Evolutionary conservation across 176 grass and related monocot species (phyloP).

Genomic region (Aegilops speltoides): DNA sequence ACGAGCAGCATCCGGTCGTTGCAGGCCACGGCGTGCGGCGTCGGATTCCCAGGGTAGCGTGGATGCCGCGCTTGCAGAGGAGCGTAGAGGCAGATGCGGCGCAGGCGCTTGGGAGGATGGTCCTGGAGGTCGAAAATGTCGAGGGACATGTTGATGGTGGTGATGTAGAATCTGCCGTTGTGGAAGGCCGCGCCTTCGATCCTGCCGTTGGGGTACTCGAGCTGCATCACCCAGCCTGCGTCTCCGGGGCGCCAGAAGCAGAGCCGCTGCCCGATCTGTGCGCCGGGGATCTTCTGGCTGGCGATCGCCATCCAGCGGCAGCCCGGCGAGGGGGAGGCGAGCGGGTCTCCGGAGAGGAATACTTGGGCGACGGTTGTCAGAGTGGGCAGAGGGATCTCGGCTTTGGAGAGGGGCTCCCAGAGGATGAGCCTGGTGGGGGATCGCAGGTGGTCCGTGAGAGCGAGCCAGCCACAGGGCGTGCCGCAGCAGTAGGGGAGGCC

Average conservation of each 20-base stretch:
- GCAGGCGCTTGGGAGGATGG: neutral
- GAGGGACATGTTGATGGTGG: neutral
- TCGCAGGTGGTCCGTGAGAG: neutral
- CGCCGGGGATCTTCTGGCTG: neutral
- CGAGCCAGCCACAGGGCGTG: neutral
- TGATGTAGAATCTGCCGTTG: neutral
- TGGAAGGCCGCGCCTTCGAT: neutral
- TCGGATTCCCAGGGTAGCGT: neutral
- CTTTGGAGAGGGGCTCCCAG: slow-evolving; percentile 5
- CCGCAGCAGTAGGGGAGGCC: neutral
- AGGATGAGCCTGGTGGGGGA: neutral
- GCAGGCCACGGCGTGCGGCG: neutral
- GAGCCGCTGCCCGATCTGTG: neutral
- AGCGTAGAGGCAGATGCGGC: neutral
- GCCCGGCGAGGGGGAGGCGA: neutral
- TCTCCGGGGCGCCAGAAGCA: slow-evolving; percentile 8
- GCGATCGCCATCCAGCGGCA: neutral
- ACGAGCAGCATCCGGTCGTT: neutral
- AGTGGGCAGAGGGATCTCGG: neutral
- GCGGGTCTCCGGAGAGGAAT: neutral
- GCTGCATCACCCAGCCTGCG: neutral
- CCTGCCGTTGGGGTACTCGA: neutral
- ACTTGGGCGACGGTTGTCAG: neutral
- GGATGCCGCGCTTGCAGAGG: neutral
- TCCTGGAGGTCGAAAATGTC: neutral